Evolutionary conservation across 2,329 filamentous ascomycete genomes (phyloP).

Genomic region (Trichoderma harzianum): DNA sequence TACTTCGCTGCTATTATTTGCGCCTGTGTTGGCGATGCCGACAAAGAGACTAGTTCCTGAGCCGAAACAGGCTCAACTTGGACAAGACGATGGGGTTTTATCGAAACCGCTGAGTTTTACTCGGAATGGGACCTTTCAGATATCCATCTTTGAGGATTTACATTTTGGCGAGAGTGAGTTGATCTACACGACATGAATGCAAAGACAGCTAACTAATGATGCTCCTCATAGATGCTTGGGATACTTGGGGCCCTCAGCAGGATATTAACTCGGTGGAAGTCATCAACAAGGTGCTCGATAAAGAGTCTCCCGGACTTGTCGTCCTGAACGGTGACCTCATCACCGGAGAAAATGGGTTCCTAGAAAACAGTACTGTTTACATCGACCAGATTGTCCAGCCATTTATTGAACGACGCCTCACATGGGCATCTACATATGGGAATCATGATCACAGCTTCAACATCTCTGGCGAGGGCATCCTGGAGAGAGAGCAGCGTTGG

Average conservation of each 20-base stretch:
- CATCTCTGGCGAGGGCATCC: conserved; percentile 45
- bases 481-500: conserved; percentile 40
- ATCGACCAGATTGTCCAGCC: conserved; percentile 58
- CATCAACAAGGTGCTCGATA: conserved; percentile 55
- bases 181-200: not conserved
- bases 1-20: not conserved
- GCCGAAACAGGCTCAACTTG: not conserved
- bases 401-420: conserved; percentile 50
- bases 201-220: conserved; percentile 3
- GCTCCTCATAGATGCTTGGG: conserved; percentile 38
- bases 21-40: not conserved
- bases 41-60: not conserved
- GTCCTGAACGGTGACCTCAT: conserved; percentile 71
- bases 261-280: conserved; percentile 57
- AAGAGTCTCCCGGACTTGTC: conserved; percentile 57
- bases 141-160: conserved; percentile 64
- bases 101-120: conserved; percentile 33
- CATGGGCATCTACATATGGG: conserved; percentile 67
- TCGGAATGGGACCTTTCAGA: conserved; percentile 46
- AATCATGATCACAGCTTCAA: conserved; percentile 66
- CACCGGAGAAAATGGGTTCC: conserved; percentile 60
- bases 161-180: conserved; percentile 66
- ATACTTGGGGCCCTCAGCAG: conserved; percentile 45
- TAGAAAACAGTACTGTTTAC: conserved; percentile 53
- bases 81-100: not conserved